Evolutionary conservation across 2,329 filamentous ascomycete species (phyloP), one percentile per base, ranked within the genome.

Genomic region (Monilinia fructigena): DNA sequence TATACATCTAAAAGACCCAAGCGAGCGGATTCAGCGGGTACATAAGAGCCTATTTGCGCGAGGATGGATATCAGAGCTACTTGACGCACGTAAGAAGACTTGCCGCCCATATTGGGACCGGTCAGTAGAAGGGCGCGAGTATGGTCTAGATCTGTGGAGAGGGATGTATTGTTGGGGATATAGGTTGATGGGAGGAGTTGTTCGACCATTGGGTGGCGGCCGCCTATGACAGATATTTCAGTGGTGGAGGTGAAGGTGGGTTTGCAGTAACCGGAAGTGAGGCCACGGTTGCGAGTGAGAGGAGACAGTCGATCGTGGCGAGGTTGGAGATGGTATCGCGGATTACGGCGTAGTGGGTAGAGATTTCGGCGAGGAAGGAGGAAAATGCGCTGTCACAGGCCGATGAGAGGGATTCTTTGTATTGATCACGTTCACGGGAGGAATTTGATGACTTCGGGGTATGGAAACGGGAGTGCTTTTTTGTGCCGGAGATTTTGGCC

Each of bases 41-140:
- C 93, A 77, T 93, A 99, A 48, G 91, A 96, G 61, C 95, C 95
- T 70, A 97, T 90, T 76, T 99, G 95, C 10, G 92, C 93, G 81
- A 99, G 93, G 74, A 99, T 93, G 58, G 90, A 86, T 69, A 98
- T 92, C 8, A 99, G 86, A 12, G 95, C 94, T 55, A 96, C 88
- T 71, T 93, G 91, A 63, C 95, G 92, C 28, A 99, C 94, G 77
- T 97, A 99, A 67, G 90, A 95, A n/a, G 92, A 97, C 76, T 99
- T 99, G 66, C 95, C 95, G 74, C 95, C 95, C 95, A 99, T 99
- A 80, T 99, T 99, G 40, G 95, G 95, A 0, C 95, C 95, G 0
- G 95, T 99, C 73, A 99, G 89, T 66, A 98, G 88, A 0, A 76
- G 71, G 14, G 75, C 74, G 48, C 74, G 72, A 3, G 72, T 97